These are phyloP conservation scores for Clarireedia homoeocarpa DNA, from an alignment of 2,329 filamentous ascomycete genomes.

Conservation along the genomic window DNA sequence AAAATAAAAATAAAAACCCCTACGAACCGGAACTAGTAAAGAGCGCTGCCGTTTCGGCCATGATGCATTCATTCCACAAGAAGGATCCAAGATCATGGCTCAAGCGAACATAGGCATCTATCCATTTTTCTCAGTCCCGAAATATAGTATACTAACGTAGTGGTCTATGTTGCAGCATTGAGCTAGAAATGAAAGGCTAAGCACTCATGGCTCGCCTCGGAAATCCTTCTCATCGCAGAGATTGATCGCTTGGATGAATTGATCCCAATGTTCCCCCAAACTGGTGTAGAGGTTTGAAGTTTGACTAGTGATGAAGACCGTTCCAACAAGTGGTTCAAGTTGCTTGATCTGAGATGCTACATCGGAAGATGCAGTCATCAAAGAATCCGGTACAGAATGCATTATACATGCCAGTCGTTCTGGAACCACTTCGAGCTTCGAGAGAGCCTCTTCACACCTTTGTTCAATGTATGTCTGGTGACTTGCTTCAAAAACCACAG, in stretches of 20 bases:
- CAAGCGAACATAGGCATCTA: too few species aligned
- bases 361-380: constrained; percentile 3
- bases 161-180: background rate
- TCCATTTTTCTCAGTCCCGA: too few species aligned
- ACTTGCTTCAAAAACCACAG: constrained; percentile 10
- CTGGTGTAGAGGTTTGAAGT: background rate
- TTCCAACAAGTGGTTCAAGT: background rate
- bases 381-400: constrained; percentile 5
- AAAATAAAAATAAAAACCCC: too few species aligned
- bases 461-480: constrained; percentile 1
- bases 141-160: background rate
- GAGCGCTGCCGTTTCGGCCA: too few species aligned
- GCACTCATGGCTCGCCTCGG: background rate
- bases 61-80: too few species aligned
- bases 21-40: too few species aligned
- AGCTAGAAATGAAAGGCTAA: background rate
- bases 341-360: background rate
- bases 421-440: background rate
- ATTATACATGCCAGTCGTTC: constrained; percentile 6
- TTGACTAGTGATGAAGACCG: constrained; percentile 6
- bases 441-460: constrained; percentile 4
- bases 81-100: too few species aligned
- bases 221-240: background rate
- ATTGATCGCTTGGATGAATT: constrained; percentile 4
- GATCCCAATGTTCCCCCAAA: constrained; percentile 6